Conservation (phyloP, 2,329 filamentous ascomycete genomes). For the Torrubiellomyces zombiae region DNA sequence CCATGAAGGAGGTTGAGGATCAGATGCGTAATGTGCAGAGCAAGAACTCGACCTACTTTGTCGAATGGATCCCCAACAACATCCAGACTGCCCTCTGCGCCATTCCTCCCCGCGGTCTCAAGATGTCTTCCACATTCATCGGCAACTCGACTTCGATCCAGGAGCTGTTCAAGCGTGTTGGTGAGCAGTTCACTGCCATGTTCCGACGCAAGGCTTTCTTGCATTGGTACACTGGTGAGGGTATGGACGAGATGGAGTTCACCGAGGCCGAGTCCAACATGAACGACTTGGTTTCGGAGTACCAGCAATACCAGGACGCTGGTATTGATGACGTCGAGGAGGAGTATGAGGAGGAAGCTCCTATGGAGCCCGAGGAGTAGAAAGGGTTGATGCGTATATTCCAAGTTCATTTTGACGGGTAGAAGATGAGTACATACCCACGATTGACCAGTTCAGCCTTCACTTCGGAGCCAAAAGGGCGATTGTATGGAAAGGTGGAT, state of each 20-base stretch:
- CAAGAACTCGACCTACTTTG: slow-evolving; percentile 99
- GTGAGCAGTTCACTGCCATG: slow-evolving; percentile 99
- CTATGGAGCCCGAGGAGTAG: slow-evolving; percentile 53
- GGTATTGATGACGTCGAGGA: slow-evolving; percentile 94
- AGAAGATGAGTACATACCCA: too few species aligned
- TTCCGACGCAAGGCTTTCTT: slow-evolving; percentile 99
- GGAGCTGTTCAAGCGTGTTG: slow-evolving; percentile 99
- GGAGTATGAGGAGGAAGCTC: slow-evolving; percentile 79
- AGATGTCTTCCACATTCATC: slow-evolving; percentile 98
- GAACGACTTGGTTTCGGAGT: slow-evolving; percentile 99
- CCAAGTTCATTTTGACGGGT: not conserved
- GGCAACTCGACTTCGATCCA: slow-evolving; percentile 99
- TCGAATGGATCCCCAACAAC: slow-evolving; percentile 99
- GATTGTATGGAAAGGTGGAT: too few species aligned
- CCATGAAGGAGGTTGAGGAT: slow-evolving; percentile 99
- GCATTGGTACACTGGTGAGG: slow-evolving; percentile 99
- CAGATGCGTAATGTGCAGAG: slow-evolving; percentile 99
- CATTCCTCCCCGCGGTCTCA: slow-evolving; percentile 90
- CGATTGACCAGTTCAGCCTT: slow-evolving; percentile 13
- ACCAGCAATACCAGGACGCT: slow-evolving; percentile 99
- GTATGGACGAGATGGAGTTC: slow-evolving; percentile 99
- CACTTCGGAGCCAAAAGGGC: too few species aligned
- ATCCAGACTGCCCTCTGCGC: slow-evolving; percentile 99
- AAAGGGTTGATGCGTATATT: too few species aligned
- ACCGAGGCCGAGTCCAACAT: slow-evolving; percentile 99